Base-by-base conservation (phyloP, 116 monocot genomes). In the Dioscorea cayenensis region DNA sequence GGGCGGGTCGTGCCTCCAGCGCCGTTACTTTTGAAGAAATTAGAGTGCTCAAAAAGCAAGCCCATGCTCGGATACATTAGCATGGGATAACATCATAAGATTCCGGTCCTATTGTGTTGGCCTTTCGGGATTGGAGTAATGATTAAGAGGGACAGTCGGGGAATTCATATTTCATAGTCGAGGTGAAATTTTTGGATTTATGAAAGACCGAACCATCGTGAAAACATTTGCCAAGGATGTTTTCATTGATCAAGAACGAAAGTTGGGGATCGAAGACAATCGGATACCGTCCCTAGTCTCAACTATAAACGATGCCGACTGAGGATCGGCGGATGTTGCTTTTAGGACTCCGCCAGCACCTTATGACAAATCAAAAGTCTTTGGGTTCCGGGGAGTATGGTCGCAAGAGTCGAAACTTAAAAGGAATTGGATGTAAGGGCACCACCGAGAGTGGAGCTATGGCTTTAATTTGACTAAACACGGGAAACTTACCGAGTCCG, bases 161-260 rank as follows among this genome's bases (percentile, higher is more conserved):
- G 12, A 1, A 58, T 58, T 58, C n/a, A n/a, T 58, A 58, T 58
- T 58, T 58, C 58, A 58, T 2, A 58, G 58, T 58, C 58, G 58
- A 58, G 58, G n/a, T 58, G 1, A 58, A 58, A 58, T 10, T 58
- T 2, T 58, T 58, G 12, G 12, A 58, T 58, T 58, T 58, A 58
- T 58, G 58, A 58, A 58, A 58, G 0, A 58, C n/a, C 1, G 58
- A 58, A 58, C 58, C 14, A 58, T 3, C 5, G 58, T 3, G 58
- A 58, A 58, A 58, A 3, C 58, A 1, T 58, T 58, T 58, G 58
- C n/a, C 58, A 71, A 63, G 63, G 63, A 63, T 63, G 63, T 63
- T 63, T 63, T 63, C 63, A 63, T 63, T 63, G 23, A 63, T 23
- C 23, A 20, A 63, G 63, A 63, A 63, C 23, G 63, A 63, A 63